A percentile compares a stretch with the other conserved stretches of the same genome.
phyloP scores from a whole-genome alignment of 805 yeast genomes.

The Yarrowia porcina region DNA sequence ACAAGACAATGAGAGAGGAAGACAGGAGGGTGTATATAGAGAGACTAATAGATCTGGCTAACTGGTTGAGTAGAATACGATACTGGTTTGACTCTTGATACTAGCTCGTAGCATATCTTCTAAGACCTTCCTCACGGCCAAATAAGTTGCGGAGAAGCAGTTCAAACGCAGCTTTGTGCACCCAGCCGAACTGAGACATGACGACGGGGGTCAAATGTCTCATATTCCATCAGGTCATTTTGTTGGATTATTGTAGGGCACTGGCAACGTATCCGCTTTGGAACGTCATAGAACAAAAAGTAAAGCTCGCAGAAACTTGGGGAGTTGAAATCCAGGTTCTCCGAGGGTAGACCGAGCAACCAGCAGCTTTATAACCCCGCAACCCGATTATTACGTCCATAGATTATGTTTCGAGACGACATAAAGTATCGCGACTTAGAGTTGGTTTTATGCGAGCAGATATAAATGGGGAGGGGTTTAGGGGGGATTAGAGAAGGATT shows the following conservation, averaged over 20 bases:
- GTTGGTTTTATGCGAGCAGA: neutral
- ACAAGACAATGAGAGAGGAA: too few relatives aligned
- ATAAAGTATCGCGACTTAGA: neutral
- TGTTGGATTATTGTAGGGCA: too few relatives aligned
- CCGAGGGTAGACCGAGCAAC: neutral
- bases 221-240: too few relatives aligned
- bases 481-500: too few relatives aligned
- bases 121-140: neutral
- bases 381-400: neutral
- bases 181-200: too few relatives aligned
- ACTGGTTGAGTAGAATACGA: too few relatives aligned
- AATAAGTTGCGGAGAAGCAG: conserved; percentile 4
- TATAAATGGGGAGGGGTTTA: too few relatives aligned
- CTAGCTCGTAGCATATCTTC: neutral
- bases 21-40: too few relatives aligned
- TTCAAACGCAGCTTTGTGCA: neutral
- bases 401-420: neutral
- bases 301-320: neutral
- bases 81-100: too few relatives aligned
- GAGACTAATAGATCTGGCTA: too few relatives aligned
- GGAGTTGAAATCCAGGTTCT: neutral
- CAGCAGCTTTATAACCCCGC: neutral
- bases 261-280: neutral
- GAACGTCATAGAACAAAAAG: neutral
- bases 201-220: too few relatives aligned